Percentiles rank a stretch among this genome's conserved stretches.
Evolutionary conservation across 805 yeast genomes (phyloP).

Genomic region (Pichia scutulata): DNA sequence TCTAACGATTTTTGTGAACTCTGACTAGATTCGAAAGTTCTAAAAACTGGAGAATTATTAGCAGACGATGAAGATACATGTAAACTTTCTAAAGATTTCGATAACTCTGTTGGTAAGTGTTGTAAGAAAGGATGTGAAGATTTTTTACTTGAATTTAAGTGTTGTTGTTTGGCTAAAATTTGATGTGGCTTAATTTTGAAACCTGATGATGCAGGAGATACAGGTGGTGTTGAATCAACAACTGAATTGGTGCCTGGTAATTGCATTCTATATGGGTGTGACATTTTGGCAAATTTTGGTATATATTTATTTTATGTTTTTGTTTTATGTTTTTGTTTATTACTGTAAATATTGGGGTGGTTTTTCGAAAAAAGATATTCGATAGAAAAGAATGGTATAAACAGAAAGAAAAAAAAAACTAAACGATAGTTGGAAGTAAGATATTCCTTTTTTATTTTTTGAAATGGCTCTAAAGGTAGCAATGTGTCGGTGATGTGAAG

Average conservation of each 20-base stretch:
- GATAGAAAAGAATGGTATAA: too few species aligned
- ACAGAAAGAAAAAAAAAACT: background rate
- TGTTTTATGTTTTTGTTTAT: background rate
- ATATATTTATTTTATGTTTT: background rate
- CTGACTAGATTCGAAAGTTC: background rate
- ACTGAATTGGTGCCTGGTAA: background rate
- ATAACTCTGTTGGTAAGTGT: conserved; percentile 9
- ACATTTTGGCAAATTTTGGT: conserved; percentile 1
- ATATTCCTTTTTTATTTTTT: too few species aligned
- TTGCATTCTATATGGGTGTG: conserved; percentile 10
- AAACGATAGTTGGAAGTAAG: too few species aligned
- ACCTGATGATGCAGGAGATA: background rate
- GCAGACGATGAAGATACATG: background rate
- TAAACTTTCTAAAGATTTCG: conserved; percentile 8
- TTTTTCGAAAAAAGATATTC: too few species aligned
- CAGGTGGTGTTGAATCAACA: background rate
- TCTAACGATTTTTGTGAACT: background rate
- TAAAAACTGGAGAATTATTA: background rate
- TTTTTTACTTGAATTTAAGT: background rate
- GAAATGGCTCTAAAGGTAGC: too few species aligned
- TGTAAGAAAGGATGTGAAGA: conserved; percentile 10
- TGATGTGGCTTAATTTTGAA: conserved; percentile 5
- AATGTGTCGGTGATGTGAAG: too few species aligned
- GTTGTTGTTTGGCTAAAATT: conserved; percentile 1
- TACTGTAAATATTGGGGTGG: background rate